phyloP scores from a whole-genome alignment of 2,329 filamentous ascomycete species.

The Trichoderma lentiforme region DNA sequence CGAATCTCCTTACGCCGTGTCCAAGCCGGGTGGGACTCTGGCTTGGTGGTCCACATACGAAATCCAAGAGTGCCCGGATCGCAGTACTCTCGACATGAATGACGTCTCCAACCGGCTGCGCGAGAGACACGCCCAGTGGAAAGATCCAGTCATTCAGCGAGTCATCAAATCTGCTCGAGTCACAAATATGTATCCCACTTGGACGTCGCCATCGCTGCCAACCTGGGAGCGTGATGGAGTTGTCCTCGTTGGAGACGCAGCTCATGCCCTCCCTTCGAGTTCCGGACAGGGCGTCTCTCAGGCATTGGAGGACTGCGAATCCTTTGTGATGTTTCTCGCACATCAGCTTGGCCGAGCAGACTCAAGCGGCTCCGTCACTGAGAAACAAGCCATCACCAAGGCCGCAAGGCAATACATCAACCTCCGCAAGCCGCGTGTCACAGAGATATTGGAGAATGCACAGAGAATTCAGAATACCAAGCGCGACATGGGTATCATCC shows the following conservation, averaged over 20 bases:
- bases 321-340: conserved; percentile 20
- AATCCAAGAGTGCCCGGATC: conserved; percentile 20
- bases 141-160: conserved; percentile 23
- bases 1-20: conserved; percentile 22
- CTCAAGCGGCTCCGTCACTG: background rate
- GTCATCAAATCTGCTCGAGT: conserved; percentile 15
- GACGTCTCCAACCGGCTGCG: conserved; percentile 22
- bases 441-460: conserved; percentile 20
- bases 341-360: conserved; percentile 17
- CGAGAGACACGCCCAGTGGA: conserved; percentile 21
- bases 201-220: conserved; percentile 23
- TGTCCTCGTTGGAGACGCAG: conserved; percentile 24
- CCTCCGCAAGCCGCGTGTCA: conserved; percentile 22
- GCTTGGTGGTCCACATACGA: conserved; percentile 25
- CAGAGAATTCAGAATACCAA: conserved; percentile 20
- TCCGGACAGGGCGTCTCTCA: conserved; percentile 25
- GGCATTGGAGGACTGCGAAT: conserved; percentile 24
- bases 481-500: conserved; percentile 21
- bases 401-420: conserved; percentile 24
- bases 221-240: conserved; percentile 25
- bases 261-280: conserved; percentile 23
- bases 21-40: conserved; percentile 20
- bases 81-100: conserved; percentile 19
- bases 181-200: conserved; percentile 24
- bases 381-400: conserved; percentile 19